phyloP scores from a whole-genome alignment of 2,329 filamentous ascomycete genomes.

The Pseudogymnoascus sp. region DNA sequence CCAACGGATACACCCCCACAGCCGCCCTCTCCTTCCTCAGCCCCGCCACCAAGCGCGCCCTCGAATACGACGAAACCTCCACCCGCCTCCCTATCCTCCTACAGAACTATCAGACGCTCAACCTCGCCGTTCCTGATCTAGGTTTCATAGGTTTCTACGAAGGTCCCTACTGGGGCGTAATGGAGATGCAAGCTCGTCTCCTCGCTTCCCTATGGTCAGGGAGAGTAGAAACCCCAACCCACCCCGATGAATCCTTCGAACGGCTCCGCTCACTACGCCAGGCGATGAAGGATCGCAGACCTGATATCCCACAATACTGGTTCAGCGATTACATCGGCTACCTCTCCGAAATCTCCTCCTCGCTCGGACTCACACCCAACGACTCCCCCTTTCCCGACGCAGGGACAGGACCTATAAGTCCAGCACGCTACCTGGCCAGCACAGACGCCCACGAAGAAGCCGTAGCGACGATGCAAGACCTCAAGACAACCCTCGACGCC shows the following conservation, averaged over 20 bases:
- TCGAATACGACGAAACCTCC: constrained; percentile 47
- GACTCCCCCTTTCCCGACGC: constrained; percentile 27
- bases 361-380: constrained; percentile 43
- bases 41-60: constrained; percentile 41
- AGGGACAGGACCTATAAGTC: constrained; percentile 35
- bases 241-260: constrained; percentile 15
- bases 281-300: not conserved
- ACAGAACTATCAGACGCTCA: constrained; percentile 59
- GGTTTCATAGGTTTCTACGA: constrained; percentile 81
- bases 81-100: constrained; percentile 53
- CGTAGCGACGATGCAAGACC: constrained; percentile 39
- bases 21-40: constrained; percentile 60
- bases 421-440: constrained; percentile 39
- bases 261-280: not conserved
- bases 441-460: constrained; percentile 35
- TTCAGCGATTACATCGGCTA: constrained; percentile 31
- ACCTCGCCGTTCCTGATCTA: constrained; percentile 53
- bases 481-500: constrained; percentile 16
- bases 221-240: constrained; percentile 18
- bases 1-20: constrained; percentile 66
- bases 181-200: constrained; percentile 77
- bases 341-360: constrained; percentile 34
- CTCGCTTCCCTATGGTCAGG: constrained; percentile 53
- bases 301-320: not conserved
- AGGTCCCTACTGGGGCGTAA: constrained; percentile 77